Evolutionary conservation across 1,284 basidiomycete species (phyloP).

Genomic region (Leccinum olivaceoglutinosum): DNA sequence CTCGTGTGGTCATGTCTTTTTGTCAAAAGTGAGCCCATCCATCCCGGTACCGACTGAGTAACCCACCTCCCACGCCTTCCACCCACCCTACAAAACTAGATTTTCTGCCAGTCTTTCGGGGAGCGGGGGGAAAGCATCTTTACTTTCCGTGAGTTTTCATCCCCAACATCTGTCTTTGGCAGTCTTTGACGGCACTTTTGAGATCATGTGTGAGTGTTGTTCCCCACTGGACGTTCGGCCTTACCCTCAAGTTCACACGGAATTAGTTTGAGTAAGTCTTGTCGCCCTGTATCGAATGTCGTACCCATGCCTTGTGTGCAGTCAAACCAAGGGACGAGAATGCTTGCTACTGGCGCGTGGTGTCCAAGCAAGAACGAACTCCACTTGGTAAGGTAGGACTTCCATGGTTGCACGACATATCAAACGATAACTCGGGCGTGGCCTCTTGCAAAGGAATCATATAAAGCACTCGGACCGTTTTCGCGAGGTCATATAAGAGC

Average conservation of each 20-base stretch:
- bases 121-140: constrained; percentile 74
- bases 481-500: constrained; percentile 56
- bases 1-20: constrained; percentile 41
- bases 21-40: constrained; percentile 30
- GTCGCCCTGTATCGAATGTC: neutral
- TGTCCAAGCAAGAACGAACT: constrained; percentile 79
- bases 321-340: constrained; percentile 68
- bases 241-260: neutral
- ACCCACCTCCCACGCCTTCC: no score
- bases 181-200: constrained; percentile 10
- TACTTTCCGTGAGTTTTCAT: constrained; percentile 56
- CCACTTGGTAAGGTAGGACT: constrained; percentile 56
- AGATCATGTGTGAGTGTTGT: constrained; percentile 38
- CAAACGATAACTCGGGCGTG: neutral
- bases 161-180: neutral
- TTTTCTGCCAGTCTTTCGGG: constrained; percentile 77
- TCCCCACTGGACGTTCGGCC: neutral
- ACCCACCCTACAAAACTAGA: constrained; percentile 71
- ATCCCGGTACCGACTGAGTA: no score
- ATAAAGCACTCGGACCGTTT: constrained; percentile 59
- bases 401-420: neutral
- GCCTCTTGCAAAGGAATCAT: constrained; percentile 43
- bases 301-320: constrained; percentile 26
- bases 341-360: constrained; percentile 82
- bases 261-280: constrained; percentile 21